Evolutionary conservation across 192 early-diverging fungal species (phyloP), one percentile per base, ranked within the genome.

Genomic region (Coemansia sp.): DNA sequence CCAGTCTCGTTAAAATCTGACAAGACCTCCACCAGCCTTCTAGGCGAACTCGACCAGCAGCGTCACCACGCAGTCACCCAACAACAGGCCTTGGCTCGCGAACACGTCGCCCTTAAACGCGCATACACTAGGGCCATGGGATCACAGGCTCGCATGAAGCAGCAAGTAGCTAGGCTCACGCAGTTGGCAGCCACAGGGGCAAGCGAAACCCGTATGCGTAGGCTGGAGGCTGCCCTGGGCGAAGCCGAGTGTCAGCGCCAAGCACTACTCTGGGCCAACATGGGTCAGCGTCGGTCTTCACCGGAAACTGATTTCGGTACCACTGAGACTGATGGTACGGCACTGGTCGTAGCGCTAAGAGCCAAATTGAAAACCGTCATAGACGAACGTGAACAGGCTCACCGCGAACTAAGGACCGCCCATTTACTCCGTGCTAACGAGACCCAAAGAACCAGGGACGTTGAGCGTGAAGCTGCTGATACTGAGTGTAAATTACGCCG

Each of bases 221-320:
- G 81, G 3, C 67, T 84, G 22, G 81, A 84, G 38, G 81, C 81
- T 2, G 81, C 81, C 5, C 65, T 84, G 12, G 81, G 81, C 54
- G 77, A 84, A 38, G 76, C 77, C 40, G 81, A 84, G 67, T 78
- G 81, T 33, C 76, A 84, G 76, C 72, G 66, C 24, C 76, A 84
- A 66, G 77, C 76, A 15, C 63, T 84, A 36, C 47, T 76, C 27
- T 78, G 76, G 73, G 81, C 81, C 20, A 75, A 54, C 67, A 78
- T 75, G 73, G 76, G 69, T 16, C 80, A 83, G 43, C 80, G 68
- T 1, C 69, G 72, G 8, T 36, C 63, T 2, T 12, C 2, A 69
- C 41, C 22, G 10, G 65, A 16, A 20, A 42, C 54, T 5, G 60
- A 55, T 13, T 16, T 18, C 47, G 54, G 22, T 3, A 33, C 11